Evolutionary conservation across 352 stramenopile genomes (phyloP), one percentile per base, ranked within the genome.

Genomic region (Aphanomyces stellatus): DNA sequence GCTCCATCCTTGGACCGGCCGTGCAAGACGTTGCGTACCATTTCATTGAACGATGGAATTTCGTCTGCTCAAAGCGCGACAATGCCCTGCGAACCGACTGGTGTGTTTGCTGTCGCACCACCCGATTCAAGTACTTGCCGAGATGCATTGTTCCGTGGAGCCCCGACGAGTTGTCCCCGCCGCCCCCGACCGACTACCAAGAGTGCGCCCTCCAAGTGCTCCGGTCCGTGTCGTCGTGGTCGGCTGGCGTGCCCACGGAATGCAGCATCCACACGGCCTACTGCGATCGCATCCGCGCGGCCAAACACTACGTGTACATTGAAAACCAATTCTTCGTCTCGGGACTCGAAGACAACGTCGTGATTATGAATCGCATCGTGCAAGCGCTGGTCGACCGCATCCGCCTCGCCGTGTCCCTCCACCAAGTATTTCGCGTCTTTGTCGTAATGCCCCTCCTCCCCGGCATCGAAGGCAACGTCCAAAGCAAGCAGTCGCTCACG

Each of bases 301-400:
- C 87, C 2, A 79, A 90, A 33, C 85, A 93, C 65, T 97, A 79
- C 40, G 71, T 97, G 49, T 97, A 97, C 77, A 95, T 97, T 51
- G 91, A 97, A 71, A 97, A 97, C 70, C 88, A 97, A 71, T 97
- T 96, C 63, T 97, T 97, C 65, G 87, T 96, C 65, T 95, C 81
- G 25, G 88, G 88, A 51, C 77, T 91, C 63, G 74, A 91, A 53
- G 72, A 73, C 24, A 94, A 95, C 56, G 72, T 71, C 22, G 84
- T 93, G 28, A 78, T 93, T 60, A 79, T 79, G 61, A 94, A 91
- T 62, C 82, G 86, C 1, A 90, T 95, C 51, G 63, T 93, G 34
- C 81, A 95, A 65, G 84, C 87, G 2, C 77, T 95, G 37, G 81
- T 91, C 35, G 74, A 95, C 69, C 81, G 87, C n/a, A 91, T 95